Percentiles rank a stretch among this genome's conserved stretches.
These are phyloP conservation scores for Corynascus novoguineensis DNA, from an alignment of 495 filamentous ascomycete genomes.

Conservation along the genomic window DNA sequence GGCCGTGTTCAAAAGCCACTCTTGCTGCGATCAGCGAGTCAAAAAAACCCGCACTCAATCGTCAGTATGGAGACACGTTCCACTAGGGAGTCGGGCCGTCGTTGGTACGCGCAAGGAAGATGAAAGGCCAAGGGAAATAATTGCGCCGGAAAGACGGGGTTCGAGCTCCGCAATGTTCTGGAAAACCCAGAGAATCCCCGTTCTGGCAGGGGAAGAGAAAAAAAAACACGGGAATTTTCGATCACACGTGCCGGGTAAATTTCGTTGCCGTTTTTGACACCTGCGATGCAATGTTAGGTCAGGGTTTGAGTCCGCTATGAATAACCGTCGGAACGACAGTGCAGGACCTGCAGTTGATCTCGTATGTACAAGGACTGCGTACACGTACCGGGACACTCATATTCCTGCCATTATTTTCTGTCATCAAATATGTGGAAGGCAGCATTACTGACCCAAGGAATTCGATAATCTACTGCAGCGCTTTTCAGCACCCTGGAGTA, in stretches of 20 bases:
- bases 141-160: background rate
- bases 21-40: background rate
- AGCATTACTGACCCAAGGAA: background rate
- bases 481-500: background rate
- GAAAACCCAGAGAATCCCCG: slow-evolving; percentile 1
- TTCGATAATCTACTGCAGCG: background rate
- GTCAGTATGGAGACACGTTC: background rate
- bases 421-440: no score
- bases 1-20: background rate
- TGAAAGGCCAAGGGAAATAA: slow-evolving; percentile 8
- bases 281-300: slow-evolving; percentile 13
- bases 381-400: background rate
- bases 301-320: slow-evolving; percentile 2
- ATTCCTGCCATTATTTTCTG: background rate
- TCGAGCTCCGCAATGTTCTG: slow-evolving; percentile 16
- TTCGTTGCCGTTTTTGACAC: slow-evolving; percentile 9
- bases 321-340: slow-evolving; percentile 18
- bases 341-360: background rate
- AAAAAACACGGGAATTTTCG: background rate
- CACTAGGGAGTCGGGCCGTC: slow-evolving; percentile 17
- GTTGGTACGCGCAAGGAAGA: slow-evolving; percentile 1
- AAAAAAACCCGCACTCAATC: background rate
- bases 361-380: no score
- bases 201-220: background rate
- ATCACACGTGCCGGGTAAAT: slow-evolving; percentile 12